phyloP scores from a whole-genome alignment of 768 basidiomycete species.

The Strobilomyces echinocephalus region DNA sequence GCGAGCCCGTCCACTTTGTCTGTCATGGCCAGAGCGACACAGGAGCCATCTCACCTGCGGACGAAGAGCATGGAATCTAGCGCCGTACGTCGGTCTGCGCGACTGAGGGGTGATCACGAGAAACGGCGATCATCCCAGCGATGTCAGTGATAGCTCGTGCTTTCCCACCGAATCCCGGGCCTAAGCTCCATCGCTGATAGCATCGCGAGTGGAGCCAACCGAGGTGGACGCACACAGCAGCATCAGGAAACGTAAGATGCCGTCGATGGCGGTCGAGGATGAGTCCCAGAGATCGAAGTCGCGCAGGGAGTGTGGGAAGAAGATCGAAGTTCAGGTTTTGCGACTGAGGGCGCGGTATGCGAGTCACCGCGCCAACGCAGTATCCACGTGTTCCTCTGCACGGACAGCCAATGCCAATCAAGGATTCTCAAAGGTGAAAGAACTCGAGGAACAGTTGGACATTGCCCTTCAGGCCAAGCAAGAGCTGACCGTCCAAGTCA shows the following conservation, averaged over 20 bases:
- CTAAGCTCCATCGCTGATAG: constrained; percentile 8
- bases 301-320: constrained; percentile 14
- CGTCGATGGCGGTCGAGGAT: neutral
- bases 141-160: constrained; percentile 12
- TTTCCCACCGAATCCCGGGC: neutral
- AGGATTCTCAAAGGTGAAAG: constrained; percentile 34
- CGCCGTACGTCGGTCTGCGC: constrained; percentile 21
- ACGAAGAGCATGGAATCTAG: constrained; percentile 25
- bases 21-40: constrained; percentile 19
- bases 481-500: constrained; percentile 39
- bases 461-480: constrained; percentile 38
- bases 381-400: neutral
- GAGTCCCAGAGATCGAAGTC: constrained; percentile 1
- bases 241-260: constrained; percentile 10
- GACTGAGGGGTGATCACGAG: constrained; percentile 8
- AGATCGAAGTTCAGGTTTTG: constrained; percentile 3
- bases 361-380: constrained; percentile 1
- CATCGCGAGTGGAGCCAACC: neutral
- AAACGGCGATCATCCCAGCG: neutral
- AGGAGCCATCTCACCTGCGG: constrained; percentile 8
- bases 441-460: constrained; percentile 40
- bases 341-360: neutral
- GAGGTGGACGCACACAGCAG: neutral
- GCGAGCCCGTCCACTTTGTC: neutral
- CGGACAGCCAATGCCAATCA: constrained; percentile 23